Evolutionary conservation across 495 filamentous ascomycete species (phyloP).

Genomic region (Xylaria bambusicola): DNA sequence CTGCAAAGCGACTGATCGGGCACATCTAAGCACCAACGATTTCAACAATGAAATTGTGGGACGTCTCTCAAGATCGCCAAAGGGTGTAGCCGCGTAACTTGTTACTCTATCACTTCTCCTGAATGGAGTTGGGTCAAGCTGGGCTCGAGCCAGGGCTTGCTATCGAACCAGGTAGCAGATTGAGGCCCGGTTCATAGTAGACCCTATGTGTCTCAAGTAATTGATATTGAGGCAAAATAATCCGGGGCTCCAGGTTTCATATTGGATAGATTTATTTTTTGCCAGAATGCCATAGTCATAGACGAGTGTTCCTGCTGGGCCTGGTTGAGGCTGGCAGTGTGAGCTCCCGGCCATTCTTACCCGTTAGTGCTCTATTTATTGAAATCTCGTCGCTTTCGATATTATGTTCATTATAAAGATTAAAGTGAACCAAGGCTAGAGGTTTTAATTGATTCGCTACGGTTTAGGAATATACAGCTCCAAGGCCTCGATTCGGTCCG

Average conservation of each 20-base stretch:
- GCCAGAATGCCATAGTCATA: conserved; percentile 14
- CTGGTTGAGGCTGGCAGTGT: conserved; percentile 12
- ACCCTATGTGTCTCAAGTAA: conserved; percentile 12
- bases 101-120: conserved; percentile 4
- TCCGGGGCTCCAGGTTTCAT: conserved; percentile 17
- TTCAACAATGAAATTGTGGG: background rate
- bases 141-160: conserved; percentile 8
- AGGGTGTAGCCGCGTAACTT: conserved; percentile 9
- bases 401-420: conserved; percentile 11
- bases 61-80: conserved; percentile 5
- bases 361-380: background rate
- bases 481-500: background rate
- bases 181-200: conserved; percentile 4
- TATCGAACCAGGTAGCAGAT: conserved; percentile 6
- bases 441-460: background rate
- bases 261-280: conserved; percentile 13
- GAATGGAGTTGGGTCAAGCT: background rate
- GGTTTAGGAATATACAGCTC: background rate
- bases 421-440: background rate
- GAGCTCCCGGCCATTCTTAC: background rate
- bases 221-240: conserved; percentile 17
- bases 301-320: background rate
- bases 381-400: background rate
- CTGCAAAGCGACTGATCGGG: background rate
- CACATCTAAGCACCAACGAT: background rate